Percentiles rank a stretch among this genome's conserved stretches.
These are phyloP conservation scores for Termitomyces sp. DNA, from an alignment of 768 basidiomycete species.

Conservation along the genomic window DNA sequence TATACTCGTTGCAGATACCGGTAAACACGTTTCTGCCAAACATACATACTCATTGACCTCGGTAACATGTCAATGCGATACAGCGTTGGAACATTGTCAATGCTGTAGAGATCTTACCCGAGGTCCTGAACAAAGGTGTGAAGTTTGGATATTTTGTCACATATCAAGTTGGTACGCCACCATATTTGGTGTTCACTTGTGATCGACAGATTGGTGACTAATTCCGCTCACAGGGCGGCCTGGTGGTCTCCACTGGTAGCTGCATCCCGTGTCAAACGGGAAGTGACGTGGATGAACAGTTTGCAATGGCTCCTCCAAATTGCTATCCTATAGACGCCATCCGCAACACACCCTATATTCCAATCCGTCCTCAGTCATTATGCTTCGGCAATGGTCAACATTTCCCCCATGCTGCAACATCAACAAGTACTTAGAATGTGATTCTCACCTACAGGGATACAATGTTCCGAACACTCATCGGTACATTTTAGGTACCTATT, in stretches of 20 bases:
- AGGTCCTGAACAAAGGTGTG: background rate
- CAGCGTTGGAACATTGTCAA: background rate
- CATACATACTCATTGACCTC: background rate
- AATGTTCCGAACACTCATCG: constrained; percentile 5
- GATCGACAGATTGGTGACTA: background rate
- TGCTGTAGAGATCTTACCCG: background rate
- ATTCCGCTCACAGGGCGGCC: background rate
- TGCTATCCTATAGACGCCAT: too few relatives aligned
- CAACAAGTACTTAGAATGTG: background rate
- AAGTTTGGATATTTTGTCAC: background rate
- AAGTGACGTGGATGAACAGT: background rate
- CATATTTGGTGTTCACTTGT: background rate
- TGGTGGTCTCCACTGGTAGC: background rate
- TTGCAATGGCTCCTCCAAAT: too few relatives aligned
- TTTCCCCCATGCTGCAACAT: background rate
- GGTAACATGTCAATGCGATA: background rate
- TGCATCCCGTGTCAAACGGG: background rate
- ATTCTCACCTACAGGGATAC: constrained; percentile 7
- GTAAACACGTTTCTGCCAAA: background rate
- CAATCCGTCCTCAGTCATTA: too few relatives aligned
- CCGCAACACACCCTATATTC: too few relatives aligned
- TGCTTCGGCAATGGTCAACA: background rate
- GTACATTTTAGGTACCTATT: constrained; percentile 7
- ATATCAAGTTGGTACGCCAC: background rate
- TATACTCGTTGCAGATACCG: background rate